These are phyloP conservation scores for Didymella arachidicola DNA, from an alignment of 2,329 filamentous ascomycete species.

Conservation along the genomic window DNA sequence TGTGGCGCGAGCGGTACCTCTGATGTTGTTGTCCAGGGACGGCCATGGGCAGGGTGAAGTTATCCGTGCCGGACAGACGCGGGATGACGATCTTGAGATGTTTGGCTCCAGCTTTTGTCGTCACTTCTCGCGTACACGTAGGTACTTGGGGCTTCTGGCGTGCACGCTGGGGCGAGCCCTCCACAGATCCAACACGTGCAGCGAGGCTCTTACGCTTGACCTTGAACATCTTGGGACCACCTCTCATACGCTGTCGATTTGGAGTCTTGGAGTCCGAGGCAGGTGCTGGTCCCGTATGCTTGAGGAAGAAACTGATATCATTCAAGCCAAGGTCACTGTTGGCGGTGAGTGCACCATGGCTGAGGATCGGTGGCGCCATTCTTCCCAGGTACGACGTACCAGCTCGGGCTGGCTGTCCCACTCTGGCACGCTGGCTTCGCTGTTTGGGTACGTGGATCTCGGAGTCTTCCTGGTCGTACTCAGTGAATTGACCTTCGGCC, in stretches of 20 bases:
- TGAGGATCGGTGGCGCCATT: conserved; percentile 45
- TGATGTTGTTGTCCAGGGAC: conserved; percentile 11
- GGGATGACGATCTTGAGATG: conserved; percentile 44
- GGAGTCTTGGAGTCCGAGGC: conserved; percentile 20
- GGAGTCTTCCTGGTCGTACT: conserved; percentile 30
- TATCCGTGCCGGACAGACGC: conserved; percentile 19
- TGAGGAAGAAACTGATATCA: conserved; percentile 42
- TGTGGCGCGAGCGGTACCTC: conserved; percentile 24
- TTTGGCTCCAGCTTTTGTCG: conserved; percentile 38
- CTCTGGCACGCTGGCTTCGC: conserved; percentile 11
- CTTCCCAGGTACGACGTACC: conserved; percentile 33
- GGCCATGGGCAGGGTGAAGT: conserved; percentile 17
- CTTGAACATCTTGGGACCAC: conserved; percentile 35
- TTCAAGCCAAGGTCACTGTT: conserved; percentile 38
- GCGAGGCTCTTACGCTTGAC: conserved; percentile 36
- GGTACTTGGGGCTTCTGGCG: conserved; percentile 29
- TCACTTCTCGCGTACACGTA: conserved; percentile 40
- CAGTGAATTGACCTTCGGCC: conserved; percentile 34
- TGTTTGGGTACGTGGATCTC: conserved; percentile 23
- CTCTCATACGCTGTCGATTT: conserved; percentile 26
- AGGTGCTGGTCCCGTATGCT: conserved; percentile 38
- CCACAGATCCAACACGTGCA: conserved; percentile 32
- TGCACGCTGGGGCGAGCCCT: conserved; percentile 30
- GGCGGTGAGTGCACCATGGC: conserved; percentile 42
- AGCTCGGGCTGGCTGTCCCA: conserved; percentile 27